Evolutionary conservation across 2,329 filamentous ascomycete genomes (phyloP).

Genomic region (Apiospora pterosperma): DNA sequence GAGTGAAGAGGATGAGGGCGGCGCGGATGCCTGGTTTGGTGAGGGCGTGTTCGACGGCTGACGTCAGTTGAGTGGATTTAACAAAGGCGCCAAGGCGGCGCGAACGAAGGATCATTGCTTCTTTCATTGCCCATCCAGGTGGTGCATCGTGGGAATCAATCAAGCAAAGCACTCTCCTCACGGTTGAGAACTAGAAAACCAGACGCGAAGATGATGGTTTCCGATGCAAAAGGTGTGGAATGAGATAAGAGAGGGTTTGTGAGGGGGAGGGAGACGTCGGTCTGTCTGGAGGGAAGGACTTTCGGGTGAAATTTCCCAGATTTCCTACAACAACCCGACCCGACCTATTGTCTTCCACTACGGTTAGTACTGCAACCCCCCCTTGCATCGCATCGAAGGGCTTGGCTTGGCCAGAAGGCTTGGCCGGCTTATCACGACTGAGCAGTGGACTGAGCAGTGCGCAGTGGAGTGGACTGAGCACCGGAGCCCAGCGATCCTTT

Average conservation of each 20-base stretch:
- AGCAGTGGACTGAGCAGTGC: too few species aligned
- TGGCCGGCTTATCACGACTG: too few species aligned
- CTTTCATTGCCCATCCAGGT: background rate
- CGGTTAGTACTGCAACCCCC: too few species aligned
- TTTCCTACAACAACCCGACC: background rate
- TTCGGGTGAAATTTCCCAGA: background rate
- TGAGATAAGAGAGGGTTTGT: background rate
- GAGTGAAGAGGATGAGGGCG: slow-evolving; percentile 18
- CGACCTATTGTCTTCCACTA: too few species aligned
- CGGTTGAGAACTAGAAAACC: background rate
- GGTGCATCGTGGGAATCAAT: background rate
- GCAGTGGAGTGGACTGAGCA: too few species aligned
- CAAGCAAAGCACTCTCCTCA: background rate
- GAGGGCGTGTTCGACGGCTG: background rate
- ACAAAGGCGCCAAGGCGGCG: background rate
- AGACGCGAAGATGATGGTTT: too few species aligned
- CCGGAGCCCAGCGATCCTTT: too few species aligned
- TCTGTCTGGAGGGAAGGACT: too few species aligned
- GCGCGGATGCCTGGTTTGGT: slow-evolving; percentile 22
- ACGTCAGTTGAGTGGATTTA: background rate
- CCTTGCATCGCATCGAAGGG: too few species aligned
- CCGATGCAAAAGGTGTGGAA: too few species aligned
- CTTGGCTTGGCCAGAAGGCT: too few species aligned
- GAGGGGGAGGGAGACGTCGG: too few species aligned
- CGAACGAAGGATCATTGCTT: background rate